Evolutionary conservation across 106 monocot species (phyloP).

Genomic region (Dioscorea alata): DNA sequence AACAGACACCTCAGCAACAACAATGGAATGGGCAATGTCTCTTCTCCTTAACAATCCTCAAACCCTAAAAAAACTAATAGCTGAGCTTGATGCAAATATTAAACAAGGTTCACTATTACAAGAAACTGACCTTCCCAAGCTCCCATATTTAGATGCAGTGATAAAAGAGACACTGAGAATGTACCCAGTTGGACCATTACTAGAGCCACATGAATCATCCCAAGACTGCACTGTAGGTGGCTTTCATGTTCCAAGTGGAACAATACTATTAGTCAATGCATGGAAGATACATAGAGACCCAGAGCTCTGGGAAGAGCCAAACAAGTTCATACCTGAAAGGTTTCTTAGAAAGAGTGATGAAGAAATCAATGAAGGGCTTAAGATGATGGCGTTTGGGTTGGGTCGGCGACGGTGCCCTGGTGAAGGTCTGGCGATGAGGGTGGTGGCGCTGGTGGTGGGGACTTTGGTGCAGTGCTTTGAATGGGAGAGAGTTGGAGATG

Average conservation of each 20-base stretch:
- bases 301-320: conserved; percentile 11
- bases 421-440: conserved; percentile 3
- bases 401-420: conserved; percentile 31
- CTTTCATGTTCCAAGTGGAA: conserved; percentile 9
- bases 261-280: conserved; percentile 25
- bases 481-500: conserved; percentile 19
- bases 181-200: conserved; percentile 18
- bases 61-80: conserved; percentile 3
- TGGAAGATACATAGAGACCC: conserved; percentile 17
- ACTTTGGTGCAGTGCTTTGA: conserved; percentile 33
- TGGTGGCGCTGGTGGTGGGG: conserved; percentile 18
- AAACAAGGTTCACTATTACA: conserved; percentile 6
- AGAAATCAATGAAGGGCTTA: no score
- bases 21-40: conserved; percentile 35
- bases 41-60: conserved; percentile 34
- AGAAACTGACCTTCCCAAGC: conserved; percentile 17
- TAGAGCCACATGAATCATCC: conserved; percentile 22
- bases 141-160: conserved; percentile 26
- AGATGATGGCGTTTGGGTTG: neutral
- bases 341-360: no score
- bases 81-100: conserved; percentile 17
- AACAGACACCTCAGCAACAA: conserved; percentile 14
- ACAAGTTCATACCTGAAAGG: conserved; percentile 15
- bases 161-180: conserved; percentile 28
- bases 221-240: conserved; percentile 13